Base-by-base conservation (phyloP, 768 basidiomycete species). In the Pisolithus orientalis region DNA sequence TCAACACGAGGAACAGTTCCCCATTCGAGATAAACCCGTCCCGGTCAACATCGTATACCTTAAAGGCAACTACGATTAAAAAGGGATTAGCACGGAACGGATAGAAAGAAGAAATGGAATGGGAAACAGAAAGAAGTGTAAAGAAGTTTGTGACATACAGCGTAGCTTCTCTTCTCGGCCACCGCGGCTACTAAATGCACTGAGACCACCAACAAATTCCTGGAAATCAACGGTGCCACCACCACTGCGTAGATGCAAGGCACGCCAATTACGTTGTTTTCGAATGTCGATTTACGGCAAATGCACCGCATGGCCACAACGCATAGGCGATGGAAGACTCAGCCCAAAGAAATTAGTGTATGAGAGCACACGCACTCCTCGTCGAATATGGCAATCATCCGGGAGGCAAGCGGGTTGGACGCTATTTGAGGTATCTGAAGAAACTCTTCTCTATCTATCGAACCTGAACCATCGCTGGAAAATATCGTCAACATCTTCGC, bases 331-430 rank as follows among this genome's bases (percentile, higher is more conserved):
- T 24, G 38, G 14, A n/a, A 7, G 6, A 28, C 48, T 34, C 40
- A 51, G 37, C 4, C 24, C 24, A 16, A 29, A 17, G 24, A 40
- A 29, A 8, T 50, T 14, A 38, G 49, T n/a, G 42, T 43, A 29
- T 28, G 24, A 13, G 21, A 50, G 50, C 44, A 50, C 44, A 82
- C 92, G 71, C 61, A 98, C 95, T 98, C 94, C 72, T 97, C 92
- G 65, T 99, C 96, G 63, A 99, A 99, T 65, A 99, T 98, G 48
- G 96, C 96, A 64, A 99, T 98, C 94, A 99, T 93, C 53, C 96
- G 83, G 50, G 87, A 89, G 49, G 96, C 93, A 45, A 99, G 75
- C 0, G 96, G 96, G 70, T 98, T 99, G 52, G 91, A 94, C 21
- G 95, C 95, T 62, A 98, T 98, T 75, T 95, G 93, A 0, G 96